Conservation (phyloP, 2,329 filamentous ascomycete species). For the Penicillium sp. region DNA sequence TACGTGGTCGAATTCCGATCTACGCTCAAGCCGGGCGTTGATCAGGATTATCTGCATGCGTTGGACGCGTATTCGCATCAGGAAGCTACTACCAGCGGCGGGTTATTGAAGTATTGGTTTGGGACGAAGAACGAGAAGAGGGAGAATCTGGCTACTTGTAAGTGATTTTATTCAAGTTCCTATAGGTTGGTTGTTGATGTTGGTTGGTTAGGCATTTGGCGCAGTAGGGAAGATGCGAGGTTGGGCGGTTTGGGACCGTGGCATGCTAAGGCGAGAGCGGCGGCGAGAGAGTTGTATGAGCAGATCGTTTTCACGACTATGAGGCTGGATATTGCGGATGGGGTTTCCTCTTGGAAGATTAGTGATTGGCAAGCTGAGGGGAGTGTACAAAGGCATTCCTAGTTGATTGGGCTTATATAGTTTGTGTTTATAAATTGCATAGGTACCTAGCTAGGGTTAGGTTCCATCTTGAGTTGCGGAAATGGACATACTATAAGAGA, state of each 20-base stretch:
- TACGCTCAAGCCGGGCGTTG: slow-evolving; percentile 60
- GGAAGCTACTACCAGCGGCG: slow-evolving; percentile 73
- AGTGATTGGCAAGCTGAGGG: slow-evolving; percentile 48
- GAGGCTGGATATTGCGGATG: slow-evolving; percentile 62
- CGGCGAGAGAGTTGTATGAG: slow-evolving; percentile 50
- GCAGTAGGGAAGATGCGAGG: slow-evolving; percentile 57
- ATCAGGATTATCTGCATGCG: slow-evolving; percentile 62
- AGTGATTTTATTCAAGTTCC: slow-evolving; percentile 21
- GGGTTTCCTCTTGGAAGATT: slow-evolving; percentile 59
- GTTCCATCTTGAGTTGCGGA: neutral
- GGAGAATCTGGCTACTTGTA: slow-evolving; percentile 77
- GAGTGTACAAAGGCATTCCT: neutral
- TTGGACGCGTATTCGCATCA: slow-evolving; percentile 74
- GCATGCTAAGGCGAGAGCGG: slow-evolving; percentile 50
- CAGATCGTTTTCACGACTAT: slow-evolving; percentile 63
- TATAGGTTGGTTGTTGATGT: neutral
- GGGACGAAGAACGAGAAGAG: slow-evolving; percentile 64
- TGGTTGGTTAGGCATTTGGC: slow-evolving; percentile 55
- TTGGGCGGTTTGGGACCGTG: slow-evolving; percentile 54
- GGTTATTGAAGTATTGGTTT: slow-evolving; percentile 93
- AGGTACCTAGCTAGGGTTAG: no score
- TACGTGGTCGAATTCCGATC: slow-evolving; percentile 84
- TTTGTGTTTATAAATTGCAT: neutral
- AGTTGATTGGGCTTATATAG: neutral
- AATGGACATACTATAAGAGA: no score